A percentile compares a stretch with the other conserved stretches of the same genome.
phyloP scores from a whole-genome alignment of 2,329 filamentous ascomycete species.

The Ambrosiella xylebori region DNA sequence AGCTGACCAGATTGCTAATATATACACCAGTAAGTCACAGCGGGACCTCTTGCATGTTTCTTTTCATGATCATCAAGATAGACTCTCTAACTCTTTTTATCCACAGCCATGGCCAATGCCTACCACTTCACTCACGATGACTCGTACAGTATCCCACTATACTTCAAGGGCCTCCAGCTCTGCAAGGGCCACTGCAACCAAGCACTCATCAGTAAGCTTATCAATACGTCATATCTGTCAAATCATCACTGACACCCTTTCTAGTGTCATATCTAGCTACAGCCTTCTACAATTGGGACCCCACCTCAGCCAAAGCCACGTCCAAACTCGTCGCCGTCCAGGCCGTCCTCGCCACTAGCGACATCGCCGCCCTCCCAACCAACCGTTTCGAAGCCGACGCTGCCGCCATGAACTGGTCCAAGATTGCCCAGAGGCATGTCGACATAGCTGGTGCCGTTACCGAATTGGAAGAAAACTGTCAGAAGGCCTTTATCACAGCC shows the following conservation, averaged over 20 bases:
- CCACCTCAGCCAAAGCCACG: neutral
- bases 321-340: slow-evolving; percentile 4
- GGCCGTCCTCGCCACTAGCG: slow-evolving; percentile 5
- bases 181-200: slow-evolving; percentile 55
- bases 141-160: slow-evolving; percentile 45
- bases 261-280: slow-evolving; percentile 11
- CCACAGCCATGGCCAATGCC: slow-evolving; percentile 51
- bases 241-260: neutral
- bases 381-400: slow-evolving; percentile 2
- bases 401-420: slow-evolving; percentile 9
- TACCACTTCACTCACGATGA: slow-evolving; percentile 35
- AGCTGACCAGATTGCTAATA: slow-evolving; percentile 53
- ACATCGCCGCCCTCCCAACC: slow-evolving; percentile 9
- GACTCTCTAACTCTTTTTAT: slow-evolving; percentile 13
- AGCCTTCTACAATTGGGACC: slow-evolving; percentile 11
- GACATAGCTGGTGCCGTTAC: neutral
- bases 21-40: slow-evolving; percentile 42
- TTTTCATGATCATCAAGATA: neutral
- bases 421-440: slow-evolving; percentile 6
- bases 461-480: slow-evolving; percentile 2
- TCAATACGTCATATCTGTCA: neutral
- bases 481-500: slow-evolving; percentile 4
- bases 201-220: slow-evolving; percentile 51
- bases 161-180: slow-evolving; percentile 64
- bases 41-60: neutral